Evolutionary conservation across 2,329 filamentous ascomycete species (phyloP).

Genomic region (Penicillium sp.): DNA sequence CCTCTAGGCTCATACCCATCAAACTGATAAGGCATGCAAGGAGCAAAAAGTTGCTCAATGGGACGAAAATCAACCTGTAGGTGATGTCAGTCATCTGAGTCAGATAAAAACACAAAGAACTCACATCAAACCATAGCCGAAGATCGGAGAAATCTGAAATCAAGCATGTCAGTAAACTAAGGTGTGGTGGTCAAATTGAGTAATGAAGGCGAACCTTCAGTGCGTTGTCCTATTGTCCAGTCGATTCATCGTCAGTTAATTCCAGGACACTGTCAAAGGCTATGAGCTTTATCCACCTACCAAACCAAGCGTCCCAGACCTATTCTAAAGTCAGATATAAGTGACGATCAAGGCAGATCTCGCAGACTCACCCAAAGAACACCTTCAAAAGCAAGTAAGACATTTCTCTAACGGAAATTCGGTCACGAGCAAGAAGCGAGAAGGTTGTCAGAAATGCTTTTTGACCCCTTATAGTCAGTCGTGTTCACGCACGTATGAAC

Average conservation of each 20-base stretch:
- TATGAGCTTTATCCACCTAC: slow-evolving; percentile 43
- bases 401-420: slow-evolving; percentile 57
- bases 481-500: slow-evolving; percentile 11
- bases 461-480: background rate
- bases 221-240: slow-evolving; percentile 41
- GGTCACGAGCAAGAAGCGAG: slow-evolving; percentile 59
- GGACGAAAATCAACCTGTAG: slow-evolving; percentile 57
- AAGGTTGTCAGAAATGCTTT: slow-evolving; percentile 80
- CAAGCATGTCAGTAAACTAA: slow-evolving; percentile 40
- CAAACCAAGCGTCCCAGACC: slow-evolving; percentile 59
- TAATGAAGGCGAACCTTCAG: slow-evolving; percentile 39
- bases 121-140: slow-evolving; percentile 42
- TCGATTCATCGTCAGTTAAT: slow-evolving; percentile 38
- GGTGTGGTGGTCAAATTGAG: slow-evolving; percentile 36
- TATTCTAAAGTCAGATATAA: slow-evolving; percentile 29
- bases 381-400: slow-evolving; percentile 62
- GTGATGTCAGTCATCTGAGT: slow-evolving; percentile 12
- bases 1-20: slow-evolving; percentile 59
- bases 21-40: slow-evolving; percentile 61
- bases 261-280: slow-evolving; percentile 4
- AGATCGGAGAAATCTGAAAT: slow-evolving; percentile 42
- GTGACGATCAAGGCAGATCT: slow-evolving; percentile 15
- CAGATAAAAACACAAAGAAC: slow-evolving; percentile 12
- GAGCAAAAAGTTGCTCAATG: slow-evolving; percentile 61
- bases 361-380: slow-evolving; percentile 57